Evolutionary conservation across 148 eudicot species (phyloP).

Genomic region (Polygonum aviculare): DNA sequence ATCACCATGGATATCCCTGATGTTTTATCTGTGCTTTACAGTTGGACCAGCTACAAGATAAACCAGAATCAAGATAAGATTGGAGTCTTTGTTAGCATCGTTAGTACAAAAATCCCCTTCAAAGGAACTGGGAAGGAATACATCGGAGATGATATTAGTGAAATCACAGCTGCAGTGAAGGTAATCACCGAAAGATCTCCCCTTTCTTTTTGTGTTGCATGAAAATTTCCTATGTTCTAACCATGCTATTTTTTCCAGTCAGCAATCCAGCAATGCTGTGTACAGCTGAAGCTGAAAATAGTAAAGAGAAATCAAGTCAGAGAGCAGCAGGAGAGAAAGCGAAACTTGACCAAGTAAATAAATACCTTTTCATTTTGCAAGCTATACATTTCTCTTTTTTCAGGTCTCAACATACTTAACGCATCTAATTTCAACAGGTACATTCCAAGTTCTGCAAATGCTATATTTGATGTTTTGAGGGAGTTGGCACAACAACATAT

Average conservation of each 20-base stretch:
- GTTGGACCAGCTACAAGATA: slow-evolving; percentile 94
- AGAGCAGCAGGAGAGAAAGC: slow-evolving; percentile 97
- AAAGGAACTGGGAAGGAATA: slow-evolving; percentile 99
- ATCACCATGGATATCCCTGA: slow-evolving; percentile 16
- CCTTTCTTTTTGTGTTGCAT: background rate
- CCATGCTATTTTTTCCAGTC: slow-evolving; percentile 29
- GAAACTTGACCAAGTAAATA: slow-evolving; percentile 77
- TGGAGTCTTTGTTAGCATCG: slow-evolving; percentile 98
- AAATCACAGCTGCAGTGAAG: slow-evolving; percentile 94
- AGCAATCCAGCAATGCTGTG: slow-evolving; percentile 88
- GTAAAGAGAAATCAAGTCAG: slow-evolving; percentile 90
- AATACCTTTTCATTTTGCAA: background rate
- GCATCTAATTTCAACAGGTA: slow-evolving; percentile 36
- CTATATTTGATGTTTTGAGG: slow-evolving; percentile 62
- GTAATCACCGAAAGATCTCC: slow-evolving; percentile 21
- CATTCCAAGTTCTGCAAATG: slow-evolving; percentile 74
- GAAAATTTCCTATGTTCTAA: background rate
- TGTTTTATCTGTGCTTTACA: slow-evolving; percentile 25
- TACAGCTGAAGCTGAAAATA: slow-evolving; percentile 86
- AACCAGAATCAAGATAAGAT: slow-evolving; percentile 94
- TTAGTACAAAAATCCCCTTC: slow-evolving; percentile 96
- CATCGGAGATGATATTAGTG: slow-evolving; percentile 97
- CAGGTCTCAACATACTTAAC: background rate
- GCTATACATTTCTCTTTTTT: background rate
- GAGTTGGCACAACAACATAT: slow-evolving; percentile 52